Percentiles rank a stretch among this genome's conserved stretches.
Conservation (phyloP, 306 rosid genomes). For the Alnus rubra region DNA sequence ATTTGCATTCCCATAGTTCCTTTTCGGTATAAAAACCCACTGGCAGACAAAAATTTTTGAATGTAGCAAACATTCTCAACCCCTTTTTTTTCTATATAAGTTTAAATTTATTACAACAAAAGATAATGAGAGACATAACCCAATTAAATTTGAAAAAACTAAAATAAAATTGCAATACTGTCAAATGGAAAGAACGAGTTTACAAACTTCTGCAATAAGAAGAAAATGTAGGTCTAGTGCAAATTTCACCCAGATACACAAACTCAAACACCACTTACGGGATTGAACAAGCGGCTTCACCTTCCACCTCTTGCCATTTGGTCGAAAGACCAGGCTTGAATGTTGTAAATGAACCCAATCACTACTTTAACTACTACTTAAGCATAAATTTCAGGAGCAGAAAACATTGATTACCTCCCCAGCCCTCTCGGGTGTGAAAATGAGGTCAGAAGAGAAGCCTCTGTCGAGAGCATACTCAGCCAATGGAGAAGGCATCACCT, state of each 20-base stretch:
- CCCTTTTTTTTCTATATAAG: neutral
- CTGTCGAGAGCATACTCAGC: conserved; percentile 76
- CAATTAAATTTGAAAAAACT: neutral
- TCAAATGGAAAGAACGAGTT: neutral
- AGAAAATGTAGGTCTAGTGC: neutral
- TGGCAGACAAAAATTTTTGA: neutral
- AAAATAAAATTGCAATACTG: neutral
- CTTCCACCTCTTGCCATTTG: neutral
- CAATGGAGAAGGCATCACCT: conserved; percentile 69
- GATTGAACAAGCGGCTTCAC: neutral
- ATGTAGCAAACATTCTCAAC: neutral
- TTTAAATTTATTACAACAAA: neutral
- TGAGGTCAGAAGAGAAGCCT: conserved; percentile 71
- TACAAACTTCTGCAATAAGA: neutral
- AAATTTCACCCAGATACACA: neutral
- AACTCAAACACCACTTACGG: neutral
- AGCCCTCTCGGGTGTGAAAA: conserved; percentile 75
- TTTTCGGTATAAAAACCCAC: neutral
- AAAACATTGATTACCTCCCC: conserved; percentile 57
- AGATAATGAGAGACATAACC: neutral
- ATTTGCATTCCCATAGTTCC: neutral
- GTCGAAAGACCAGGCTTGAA: neutral
- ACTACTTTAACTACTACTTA: conserved; percentile 1
- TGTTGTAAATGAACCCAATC: neutral
- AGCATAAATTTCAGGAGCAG: neutral